These are phyloP conservation scores for Chlamydomonas asymmetrica DNA, from an alignment of 139 green algal genomes.

Conservation along the genomic window DNA sequence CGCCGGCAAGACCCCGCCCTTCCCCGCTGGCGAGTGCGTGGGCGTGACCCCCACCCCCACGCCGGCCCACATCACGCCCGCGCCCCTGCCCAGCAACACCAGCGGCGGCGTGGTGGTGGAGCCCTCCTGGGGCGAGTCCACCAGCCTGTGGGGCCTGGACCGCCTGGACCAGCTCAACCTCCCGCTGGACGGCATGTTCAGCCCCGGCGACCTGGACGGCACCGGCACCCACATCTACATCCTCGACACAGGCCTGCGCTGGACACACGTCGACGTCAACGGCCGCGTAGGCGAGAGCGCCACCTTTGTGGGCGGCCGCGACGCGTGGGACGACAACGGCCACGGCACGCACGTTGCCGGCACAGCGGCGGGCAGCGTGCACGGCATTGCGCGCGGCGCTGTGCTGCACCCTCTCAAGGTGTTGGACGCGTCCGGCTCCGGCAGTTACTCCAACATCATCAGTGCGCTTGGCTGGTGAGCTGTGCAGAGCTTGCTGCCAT, in stretches of 20 bases:
- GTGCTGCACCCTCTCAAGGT: slow-evolving; percentile 63
- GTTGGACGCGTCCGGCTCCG: slow-evolving; percentile 32
- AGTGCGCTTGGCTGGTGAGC: slow-evolving; percentile 54
- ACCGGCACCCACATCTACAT: slow-evolving; percentile 42
- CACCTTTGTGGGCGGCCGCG: slow-evolving; percentile 17
- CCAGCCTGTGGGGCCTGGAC: slow-evolving; percentile 49
- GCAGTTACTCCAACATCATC: slow-evolving; percentile 59
- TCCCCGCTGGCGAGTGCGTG: background rate
- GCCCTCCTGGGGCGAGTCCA: background rate
- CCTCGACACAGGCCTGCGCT: slow-evolving; percentile 41
- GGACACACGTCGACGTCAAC: slow-evolving; percentile 36
- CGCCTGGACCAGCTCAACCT: slow-evolving; percentile 57
- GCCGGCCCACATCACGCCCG: background rate
- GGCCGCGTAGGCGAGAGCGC: slow-evolving; percentile 28
- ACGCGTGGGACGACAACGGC: slow-evolving; percentile 50
- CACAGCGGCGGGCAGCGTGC: slow-evolving; percentile 51
- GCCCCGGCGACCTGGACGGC: slow-evolving; percentile 42
- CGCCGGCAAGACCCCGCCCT: too few species aligned
- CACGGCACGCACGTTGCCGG: slow-evolving; percentile 71
- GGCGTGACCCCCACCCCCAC: too few species aligned
- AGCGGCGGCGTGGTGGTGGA: background rate
- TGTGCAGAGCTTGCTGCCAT: background rate
- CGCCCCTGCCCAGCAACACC: background rate
- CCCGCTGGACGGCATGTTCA: slow-evolving; percentile 34
- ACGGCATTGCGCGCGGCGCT: slow-evolving; percentile 71